These are phyloP conservation scores for Colletotrichum higginsianum DNA, from an alignment of 2,329 filamentous ascomycete genomes.

Conservation along the genomic window DNA sequence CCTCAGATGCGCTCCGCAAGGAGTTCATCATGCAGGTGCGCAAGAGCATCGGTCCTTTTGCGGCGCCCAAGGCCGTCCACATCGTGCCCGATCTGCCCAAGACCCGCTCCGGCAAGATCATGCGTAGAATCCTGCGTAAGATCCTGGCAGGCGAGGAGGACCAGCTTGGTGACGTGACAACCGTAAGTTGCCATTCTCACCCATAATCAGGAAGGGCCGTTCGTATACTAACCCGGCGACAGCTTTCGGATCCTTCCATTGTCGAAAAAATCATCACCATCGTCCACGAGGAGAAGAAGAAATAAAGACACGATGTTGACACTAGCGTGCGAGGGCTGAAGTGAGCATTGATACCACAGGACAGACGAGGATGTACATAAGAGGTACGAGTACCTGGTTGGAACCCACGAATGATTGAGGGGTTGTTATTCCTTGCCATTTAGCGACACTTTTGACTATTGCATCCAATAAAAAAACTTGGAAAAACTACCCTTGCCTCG, in stretches of 20 bases:
- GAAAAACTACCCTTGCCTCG: neutral
- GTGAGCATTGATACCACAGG: constrained; percentile 33
- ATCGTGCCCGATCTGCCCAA: constrained; percentile 96
- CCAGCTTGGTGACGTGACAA: constrained; percentile 92
- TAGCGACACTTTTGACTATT: constrained; percentile 17
- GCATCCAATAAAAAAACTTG: constrained; percentile 13
- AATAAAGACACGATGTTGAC: constrained; percentile 53
- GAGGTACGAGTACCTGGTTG: constrained; percentile 12
- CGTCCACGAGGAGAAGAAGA: constrained; percentile 76
- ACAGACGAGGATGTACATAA: constrained; percentile 8
- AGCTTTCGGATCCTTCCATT: constrained; percentile 91
- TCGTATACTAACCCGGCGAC: constrained; percentile 34
- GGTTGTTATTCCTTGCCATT: constrained; percentile 25
- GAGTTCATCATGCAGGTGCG: constrained; percentile 95
- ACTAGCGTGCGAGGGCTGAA: neutral
- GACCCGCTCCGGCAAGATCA: constrained; percentile 98
- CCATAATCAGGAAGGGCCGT: neutral
- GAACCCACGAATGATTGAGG: constrained; percentile 20
- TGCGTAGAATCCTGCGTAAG: constrained; percentile 97
- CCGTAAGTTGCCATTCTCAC: constrained; percentile 70
- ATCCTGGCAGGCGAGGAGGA: constrained; percentile 98
- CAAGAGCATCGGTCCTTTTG: constrained; percentile 97
- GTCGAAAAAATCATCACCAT: constrained; percentile 90
- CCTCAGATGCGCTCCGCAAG: constrained; percentile 86
- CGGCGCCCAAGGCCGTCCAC: constrained; percentile 93